These are phyloP conservation scores for Epicoccum nigrum DNA, from an alignment of 2,329 filamentous ascomycete genomes.

Conservation along the genomic window DNA sequence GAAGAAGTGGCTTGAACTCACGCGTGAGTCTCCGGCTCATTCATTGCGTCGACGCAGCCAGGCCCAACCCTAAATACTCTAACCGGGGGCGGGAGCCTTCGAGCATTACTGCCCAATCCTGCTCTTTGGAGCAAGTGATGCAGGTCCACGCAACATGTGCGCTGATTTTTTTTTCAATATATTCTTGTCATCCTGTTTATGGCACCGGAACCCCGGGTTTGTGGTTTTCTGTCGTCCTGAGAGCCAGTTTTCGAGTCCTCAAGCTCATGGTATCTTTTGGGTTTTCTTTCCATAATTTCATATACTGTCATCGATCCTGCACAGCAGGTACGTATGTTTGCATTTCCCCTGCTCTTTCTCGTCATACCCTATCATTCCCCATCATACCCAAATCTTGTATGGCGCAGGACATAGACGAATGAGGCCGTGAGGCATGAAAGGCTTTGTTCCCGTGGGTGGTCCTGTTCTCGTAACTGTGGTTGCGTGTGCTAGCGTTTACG, in stretches of 20 bases:
- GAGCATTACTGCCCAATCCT: too few relatives aligned
- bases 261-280: not conserved
- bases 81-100: too few relatives aligned
- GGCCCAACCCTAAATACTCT: not conserved
- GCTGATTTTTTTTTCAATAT: not conserved
- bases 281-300: not conserved
- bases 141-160: not conserved
- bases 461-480: not conserved
- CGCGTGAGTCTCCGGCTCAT: slow-evolving; percentile 4
- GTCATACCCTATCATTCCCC: too few relatives aligned
- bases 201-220: not conserved
- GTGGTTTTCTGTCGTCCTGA: not conserved
- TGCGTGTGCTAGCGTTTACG: too few relatives aligned
- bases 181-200: not conserved
- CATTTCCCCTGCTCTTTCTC: slow-evolving; percentile 2
- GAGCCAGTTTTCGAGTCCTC: not conserved
- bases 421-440: slow-evolving; percentile 4
- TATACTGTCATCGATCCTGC: not conserved
- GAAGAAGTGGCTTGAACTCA: slow-evolving; percentile 62
- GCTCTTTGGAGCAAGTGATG: not conserved
- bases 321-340: not conserved
- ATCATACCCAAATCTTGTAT: slow-evolving; percentile 7
- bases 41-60: not conserved
- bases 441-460: not conserved
- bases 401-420: slow-evolving; percentile 5